phyloP scores from a whole-genome alignment of 495 filamentous ascomycete genomes.

The Penicillium bialowiezense region DNA sequence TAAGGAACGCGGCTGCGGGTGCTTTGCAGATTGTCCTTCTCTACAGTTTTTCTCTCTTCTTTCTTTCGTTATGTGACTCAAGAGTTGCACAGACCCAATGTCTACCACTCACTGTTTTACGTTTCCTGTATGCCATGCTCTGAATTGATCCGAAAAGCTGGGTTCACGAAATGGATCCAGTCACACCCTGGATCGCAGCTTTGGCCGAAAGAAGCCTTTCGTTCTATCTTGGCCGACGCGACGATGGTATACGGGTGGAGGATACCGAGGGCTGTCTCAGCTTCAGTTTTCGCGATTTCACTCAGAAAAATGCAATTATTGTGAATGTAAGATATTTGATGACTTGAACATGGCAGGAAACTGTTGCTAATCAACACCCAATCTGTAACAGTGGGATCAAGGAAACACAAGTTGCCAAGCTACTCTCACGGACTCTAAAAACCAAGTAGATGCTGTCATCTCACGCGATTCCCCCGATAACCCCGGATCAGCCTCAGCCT shows the following conservation, averaged over 20 bases:
- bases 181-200: slow-evolving; percentile 29
- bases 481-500: slow-evolving; percentile 9
- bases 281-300: slow-evolving; percentile 16
- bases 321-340: slow-evolving; percentile 17
- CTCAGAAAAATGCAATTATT: slow-evolving; percentile 17
- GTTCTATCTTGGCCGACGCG: slow-evolving; percentile 14
- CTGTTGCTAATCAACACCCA: neutral
- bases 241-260: slow-evolving; percentile 21
- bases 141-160: neutral
- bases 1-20: slow-evolving; percentile 8
- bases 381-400: slow-evolving; percentile 21
- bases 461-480: slow-evolving; percentile 19
- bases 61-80: slow-evolving; percentile 2
- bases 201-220: slow-evolving; percentile 28
- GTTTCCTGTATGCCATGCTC: neutral
- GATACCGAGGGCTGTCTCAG: slow-evolving; percentile 41
- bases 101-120: neutral
- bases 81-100: neutral
- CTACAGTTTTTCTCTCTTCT: neutral
- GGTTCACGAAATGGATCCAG: slow-evolving; percentile 26
- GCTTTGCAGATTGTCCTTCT: neutral
- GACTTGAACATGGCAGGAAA: neutral
- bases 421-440: slow-evolving; percentile 37
- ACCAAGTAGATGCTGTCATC: slow-evolving; percentile 39
- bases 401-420: slow-evolving; percentile 11